These are phyloP conservation scores for Suillus fuscotomentosus DNA, from an alignment of 768 basidiomycete species.

Conservation along the genomic window DNA sequence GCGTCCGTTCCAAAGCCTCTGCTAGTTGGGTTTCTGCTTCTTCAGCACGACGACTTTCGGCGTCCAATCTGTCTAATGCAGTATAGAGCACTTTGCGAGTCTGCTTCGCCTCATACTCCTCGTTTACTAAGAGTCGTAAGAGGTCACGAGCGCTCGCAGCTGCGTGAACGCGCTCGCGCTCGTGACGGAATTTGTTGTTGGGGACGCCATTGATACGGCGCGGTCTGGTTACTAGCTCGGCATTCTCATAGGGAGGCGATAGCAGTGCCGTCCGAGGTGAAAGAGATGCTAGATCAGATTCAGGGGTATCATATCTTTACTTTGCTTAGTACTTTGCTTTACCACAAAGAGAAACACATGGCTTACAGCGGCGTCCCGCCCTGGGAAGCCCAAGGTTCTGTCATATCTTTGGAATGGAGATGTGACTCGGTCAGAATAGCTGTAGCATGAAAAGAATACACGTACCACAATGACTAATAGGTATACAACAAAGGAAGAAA, in stretches of 20 bases:
- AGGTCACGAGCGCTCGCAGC: constrained; percentile 28
- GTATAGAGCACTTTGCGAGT: constrained; percentile 36
- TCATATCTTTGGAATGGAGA: constrained; percentile 17
- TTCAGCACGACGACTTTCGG: constrained; percentile 35
- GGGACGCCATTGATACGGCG: constrained; percentile 27
- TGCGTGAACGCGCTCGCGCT: constrained; percentile 34
- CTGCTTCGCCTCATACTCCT: constrained; percentile 40
- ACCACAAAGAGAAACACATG: not conserved
- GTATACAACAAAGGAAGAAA: not conserved
- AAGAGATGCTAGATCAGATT: constrained; percentile 25
- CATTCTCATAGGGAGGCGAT: constrained; percentile 23
- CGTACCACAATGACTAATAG: not conserved
- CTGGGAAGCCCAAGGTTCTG: constrained; percentile 21
- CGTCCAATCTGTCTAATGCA: constrained; percentile 37
- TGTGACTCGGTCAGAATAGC: not conserved
- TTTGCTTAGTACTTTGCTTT: constrained; percentile 3
- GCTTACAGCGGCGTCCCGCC: constrained; percentile 20
- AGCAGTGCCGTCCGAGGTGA: constrained; percentile 29
- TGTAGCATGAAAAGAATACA: not conserved
- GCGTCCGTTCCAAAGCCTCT: constrained; percentile 27
- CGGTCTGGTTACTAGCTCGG: not conserved
- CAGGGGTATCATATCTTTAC: constrained; percentile 18
- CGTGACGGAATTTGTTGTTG: constrained; percentile 29
- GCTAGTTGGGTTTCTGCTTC: constrained; percentile 33
- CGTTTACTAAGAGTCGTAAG: constrained; percentile 34